These are phyloP conservation scores for Ministeria vibrans DNA, from an alignment of 78 protist species.

Conservation along the genomic window DNA sequence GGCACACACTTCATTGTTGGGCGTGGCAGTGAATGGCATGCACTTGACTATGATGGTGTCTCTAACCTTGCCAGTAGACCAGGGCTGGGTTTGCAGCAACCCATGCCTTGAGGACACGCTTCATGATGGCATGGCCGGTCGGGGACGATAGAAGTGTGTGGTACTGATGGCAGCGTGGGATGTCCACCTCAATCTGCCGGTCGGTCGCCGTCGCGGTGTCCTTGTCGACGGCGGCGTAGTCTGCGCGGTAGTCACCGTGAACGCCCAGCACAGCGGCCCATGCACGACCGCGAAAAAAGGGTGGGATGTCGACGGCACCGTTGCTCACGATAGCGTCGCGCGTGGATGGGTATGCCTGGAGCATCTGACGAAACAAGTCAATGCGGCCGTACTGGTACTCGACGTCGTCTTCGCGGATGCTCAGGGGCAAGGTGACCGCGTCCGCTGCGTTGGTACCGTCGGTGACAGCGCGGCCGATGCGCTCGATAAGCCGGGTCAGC, in stretches of 20 bases:
- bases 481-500: neutral
- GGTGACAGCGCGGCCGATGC: neutral
- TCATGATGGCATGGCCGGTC: constrained; percentile 32
- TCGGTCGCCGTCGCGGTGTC: constrained; percentile 33
- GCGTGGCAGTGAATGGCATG: too few relatives aligned
- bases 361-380: neutral
- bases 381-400: constrained; percentile 13
- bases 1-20: too few relatives aligned
- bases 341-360: neutral
- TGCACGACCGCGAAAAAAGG: constrained; percentile 48
- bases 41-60: too few relatives aligned
- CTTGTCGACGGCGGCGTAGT: constrained; percentile 12
- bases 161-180: constrained; percentile 85
- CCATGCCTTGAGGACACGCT: constrained; percentile 54
- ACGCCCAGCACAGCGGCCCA: constrained; percentile 75
- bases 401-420: neutral
- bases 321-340: neutral
- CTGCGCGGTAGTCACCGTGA: neutral
- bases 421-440: neutral
- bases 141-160: constrained; percentile 42
- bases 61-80: constrained; percentile 45
- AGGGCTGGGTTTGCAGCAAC: constrained; percentile 25
- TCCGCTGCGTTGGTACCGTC: neutral
- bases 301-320: constrained; percentile 38
- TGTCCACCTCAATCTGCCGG: constrained; percentile 70